These are phyloP conservation scores for Aurantiochytrium sp. DNA, from an alignment of 108 stramenopile species.

Conservation along the genomic window DNA sequence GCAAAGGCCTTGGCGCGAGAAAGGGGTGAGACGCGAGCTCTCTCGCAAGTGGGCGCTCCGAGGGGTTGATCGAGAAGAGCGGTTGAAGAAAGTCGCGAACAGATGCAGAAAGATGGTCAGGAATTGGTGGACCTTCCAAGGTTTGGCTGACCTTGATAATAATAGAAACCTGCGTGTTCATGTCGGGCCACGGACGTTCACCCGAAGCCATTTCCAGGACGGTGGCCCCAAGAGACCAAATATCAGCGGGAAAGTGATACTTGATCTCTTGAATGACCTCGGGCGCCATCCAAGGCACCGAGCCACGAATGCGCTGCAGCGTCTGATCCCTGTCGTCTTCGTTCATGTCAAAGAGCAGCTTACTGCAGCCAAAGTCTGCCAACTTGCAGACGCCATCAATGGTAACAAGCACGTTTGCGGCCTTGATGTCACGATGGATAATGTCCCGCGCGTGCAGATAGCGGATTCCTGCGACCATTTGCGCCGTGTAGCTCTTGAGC, in stretches of 20 bases:
- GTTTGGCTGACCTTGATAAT: constrained; percentile 8
- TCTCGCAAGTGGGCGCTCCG: not conserved
- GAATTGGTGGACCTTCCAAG: not conserved
- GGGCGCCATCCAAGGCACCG: constrained; percentile 60
- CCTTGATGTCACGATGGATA: constrained; percentile 58
- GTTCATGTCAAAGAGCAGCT: not conserved
- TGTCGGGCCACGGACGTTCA: constrained; percentile 9
- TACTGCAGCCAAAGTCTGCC: constrained; percentile 27
- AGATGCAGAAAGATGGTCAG: not conserved
- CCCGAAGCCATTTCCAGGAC: constrained; percentile 34
- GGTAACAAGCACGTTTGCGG: constrained; percentile 56
- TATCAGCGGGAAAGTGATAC: constrained; percentile 18
- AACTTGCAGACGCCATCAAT: constrained; percentile 19
- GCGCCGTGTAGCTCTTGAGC: constrained; percentile 28
- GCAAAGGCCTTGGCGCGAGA: too few species aligned
- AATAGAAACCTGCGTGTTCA: not conserved
- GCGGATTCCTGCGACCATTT: constrained; percentile 38
- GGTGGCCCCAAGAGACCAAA: constrained; percentile 37
- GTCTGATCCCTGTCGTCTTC: constrained; percentile 29
- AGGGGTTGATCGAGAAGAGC: not conserved
- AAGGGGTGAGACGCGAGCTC: not conserved
- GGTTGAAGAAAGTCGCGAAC: not conserved
- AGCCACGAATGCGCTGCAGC: constrained; percentile 35
- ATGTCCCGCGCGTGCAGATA: constrained; percentile 50
- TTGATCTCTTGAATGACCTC: constrained; percentile 45